A percentile compares a stretch with the other conserved stretches of the same genome.
Evolutionary conservation across 2,329 filamentous ascomycete species (phyloP).

Genomic region (Fusarium pseudocircinatum): DNA sequence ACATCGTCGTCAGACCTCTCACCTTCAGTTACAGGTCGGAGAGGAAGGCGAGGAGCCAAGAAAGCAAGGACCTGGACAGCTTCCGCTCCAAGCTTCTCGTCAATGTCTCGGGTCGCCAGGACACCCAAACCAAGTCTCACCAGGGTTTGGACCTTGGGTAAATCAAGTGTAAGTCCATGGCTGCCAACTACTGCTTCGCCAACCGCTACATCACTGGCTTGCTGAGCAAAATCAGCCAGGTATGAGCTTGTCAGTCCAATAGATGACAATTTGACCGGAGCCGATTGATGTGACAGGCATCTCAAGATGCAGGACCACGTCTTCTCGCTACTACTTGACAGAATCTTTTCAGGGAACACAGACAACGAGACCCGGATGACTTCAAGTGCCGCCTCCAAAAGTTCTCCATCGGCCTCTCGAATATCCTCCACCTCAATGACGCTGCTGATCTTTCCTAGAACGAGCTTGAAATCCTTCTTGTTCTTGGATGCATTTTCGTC

Average conservation of each 20-base stretch:
- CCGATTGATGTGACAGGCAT: conserved; percentile 76
- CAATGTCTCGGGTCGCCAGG: conserved; percentile 70
- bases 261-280: conserved; percentile 79
- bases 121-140: conserved; percentile 61
- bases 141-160: conserved; percentile 70
- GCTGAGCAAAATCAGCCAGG: conserved; percentile 80
- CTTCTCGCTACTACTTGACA: conserved; percentile 67
- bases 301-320: conserved; percentile 77
- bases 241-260: conserved; percentile 80
- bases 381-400: conserved; percentile 78
- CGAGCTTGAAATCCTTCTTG: conserved; percentile 72
- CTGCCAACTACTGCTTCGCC: conserved; percentile 73
- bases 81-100: conserved; percentile 80
- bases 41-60: conserved; percentile 69
- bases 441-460: conserved; percentile 64
- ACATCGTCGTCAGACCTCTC: conserved; percentile 51
- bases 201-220: conserved; percentile 57
- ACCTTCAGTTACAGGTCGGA: conserved; percentile 50
- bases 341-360: conserved; percentile 69
- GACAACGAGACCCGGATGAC: conserved; percentile 74
- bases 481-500: conserved; percentile 67
- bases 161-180: conserved; percentile 73
- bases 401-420: conserved; percentile 70
- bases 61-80: conserved; percentile 85
- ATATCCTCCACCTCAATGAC: conserved; percentile 65